These are phyloP conservation scores for Rhodofomes roseus DNA, from an alignment of 1,284 basidiomycete genomes.

Conservation along the genomic window DNA sequence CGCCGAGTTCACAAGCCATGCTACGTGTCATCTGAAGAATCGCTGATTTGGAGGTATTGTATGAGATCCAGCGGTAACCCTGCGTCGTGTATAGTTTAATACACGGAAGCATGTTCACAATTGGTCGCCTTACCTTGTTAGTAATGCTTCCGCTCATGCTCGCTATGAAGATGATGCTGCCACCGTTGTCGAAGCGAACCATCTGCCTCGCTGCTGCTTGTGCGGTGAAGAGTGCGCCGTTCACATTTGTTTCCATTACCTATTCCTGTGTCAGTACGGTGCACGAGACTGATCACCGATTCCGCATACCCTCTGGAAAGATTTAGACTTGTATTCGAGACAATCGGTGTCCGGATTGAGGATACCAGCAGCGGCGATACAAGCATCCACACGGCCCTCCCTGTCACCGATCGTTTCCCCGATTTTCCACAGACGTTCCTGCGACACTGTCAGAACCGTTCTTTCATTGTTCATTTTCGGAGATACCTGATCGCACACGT, in stretches of 20 bases:
- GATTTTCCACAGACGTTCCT: conserved; percentile 45
- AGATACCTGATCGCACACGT: conserved; percentile 58
- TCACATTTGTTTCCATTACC: conserved; percentile 74
- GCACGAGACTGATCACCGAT: neutral
- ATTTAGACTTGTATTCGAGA: neutral
- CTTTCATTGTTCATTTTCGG: conserved; percentile 22
- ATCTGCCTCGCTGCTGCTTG: conserved; percentile 79
- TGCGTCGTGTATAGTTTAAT: conserved; percentile 19
- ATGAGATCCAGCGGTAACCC: conserved; percentile 75
- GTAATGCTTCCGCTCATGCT: conserved; percentile 88
- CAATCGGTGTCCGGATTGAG: conserved; percentile 40
- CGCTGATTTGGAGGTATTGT: conserved; percentile 80
- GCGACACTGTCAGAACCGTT: conserved; percentile 19
- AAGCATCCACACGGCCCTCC: conserved; percentile 68
- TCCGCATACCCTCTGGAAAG: neutral
- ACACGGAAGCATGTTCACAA: too few species aligned
- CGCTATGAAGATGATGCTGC: conserved; percentile 80
- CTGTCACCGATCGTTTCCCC: conserved; percentile 46
- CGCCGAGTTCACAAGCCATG: conserved; percentile 81
- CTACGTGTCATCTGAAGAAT: conserved; percentile 81
- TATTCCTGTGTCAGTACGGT: conserved; percentile 19
- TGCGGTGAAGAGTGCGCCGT: conserved; percentile 73
- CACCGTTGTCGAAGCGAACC: conserved; percentile 62
- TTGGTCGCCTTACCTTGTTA: conserved; percentile 52
- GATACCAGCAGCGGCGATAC: conserved; percentile 71